Base-by-base conservation (phyloP, 164 flowering plant species). In the Stephania yunnanensis region DNA sequence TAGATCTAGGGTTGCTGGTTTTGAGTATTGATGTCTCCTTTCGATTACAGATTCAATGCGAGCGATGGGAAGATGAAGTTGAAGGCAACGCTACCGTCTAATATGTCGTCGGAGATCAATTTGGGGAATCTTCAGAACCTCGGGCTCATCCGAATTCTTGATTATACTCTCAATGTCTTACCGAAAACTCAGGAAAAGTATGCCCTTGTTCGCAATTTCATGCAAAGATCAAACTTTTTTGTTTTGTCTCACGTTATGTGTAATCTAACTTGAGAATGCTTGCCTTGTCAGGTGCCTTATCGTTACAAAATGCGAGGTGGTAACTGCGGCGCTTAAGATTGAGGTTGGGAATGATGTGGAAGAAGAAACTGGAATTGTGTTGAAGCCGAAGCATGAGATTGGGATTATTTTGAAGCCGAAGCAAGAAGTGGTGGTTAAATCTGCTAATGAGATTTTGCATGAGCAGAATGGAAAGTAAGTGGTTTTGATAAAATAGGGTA, bases 401-500 rank as follows among this genome's bases (percentile, higher is more conserved):
- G 93, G 94, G 15, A 83, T 91, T 25, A 2, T 86, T 36, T 84
- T 92, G 86, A 95, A 89, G 84, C 95, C 94, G 61, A 95, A 93
- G 87, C 94, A 86, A 67, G 99, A 93, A 76, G 46, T 80, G 19
- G 77, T 85, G 81, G 68, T 91, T 12, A 93, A 91, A 80, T 93
- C 99, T 68, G 99, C 97, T 68, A 88, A 92, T 46, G 97, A 95
- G 77, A 93, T 95, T 58, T 82, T 93, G 13, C 83, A 85, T 44
- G 99, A 95, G 46, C 98, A 93, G 74, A 78, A 80, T 68, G 85
- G 79, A 71, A 93, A 95, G 99, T 95, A 82, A 87, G 94, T 83
- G 0, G 58, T 69, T 17, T 36, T 36, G 42, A 36, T 36, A 36
- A 36, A 0, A 36, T 36, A 36, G 42, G 3, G 42, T 36, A 36